phyloP scores from a whole-genome alignment of 2,329 filamentous ascomycete genomes.

The Sporothrix luriei region DNA sequence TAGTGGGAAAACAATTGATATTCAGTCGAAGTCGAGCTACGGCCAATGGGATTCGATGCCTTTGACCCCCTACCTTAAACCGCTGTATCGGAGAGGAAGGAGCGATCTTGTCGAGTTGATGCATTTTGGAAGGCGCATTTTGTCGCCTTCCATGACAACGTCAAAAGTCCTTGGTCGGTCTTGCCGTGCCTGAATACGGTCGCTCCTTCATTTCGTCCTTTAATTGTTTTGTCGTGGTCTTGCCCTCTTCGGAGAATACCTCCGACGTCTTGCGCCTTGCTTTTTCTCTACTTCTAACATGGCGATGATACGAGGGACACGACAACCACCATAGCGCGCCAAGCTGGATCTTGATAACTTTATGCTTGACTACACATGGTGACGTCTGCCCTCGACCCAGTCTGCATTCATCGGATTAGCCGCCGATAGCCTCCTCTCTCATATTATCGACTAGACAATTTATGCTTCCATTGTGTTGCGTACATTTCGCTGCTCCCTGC shows the following conservation, averaged over 20 bases:
- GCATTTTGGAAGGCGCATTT: background rate
- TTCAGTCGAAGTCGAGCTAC: background rate
- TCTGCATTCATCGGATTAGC: background rate
- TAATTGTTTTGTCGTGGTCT: background rate
- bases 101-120: slow-evolving; percentile 10
- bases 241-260: slow-evolving; percentile 35
- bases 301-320: slow-evolving; percentile 25
- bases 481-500: background rate
- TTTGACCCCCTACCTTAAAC: background rate
- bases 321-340: background rate
- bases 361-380: background rate
- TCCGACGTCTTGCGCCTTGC: slow-evolving; percentile 32
- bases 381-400: background rate
- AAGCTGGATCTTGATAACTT: background rate
- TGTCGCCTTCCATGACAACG: background rate
- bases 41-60: slow-evolving; percentile 10
- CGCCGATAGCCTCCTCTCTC: background rate
- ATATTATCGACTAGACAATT: background rate
- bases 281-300: slow-evolving; percentile 20
- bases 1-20: background rate
- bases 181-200: slow-evolving; percentile 2
- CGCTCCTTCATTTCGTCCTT: slow-evolving; percentile 15
- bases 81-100: slow-evolving; percentile 21
- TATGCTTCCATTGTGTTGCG: background rate
- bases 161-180: background rate